Evolutionary conservation across 2,329 filamentous ascomycete species (phyloP).

Genomic region (Neonectria ditissima): DNA sequence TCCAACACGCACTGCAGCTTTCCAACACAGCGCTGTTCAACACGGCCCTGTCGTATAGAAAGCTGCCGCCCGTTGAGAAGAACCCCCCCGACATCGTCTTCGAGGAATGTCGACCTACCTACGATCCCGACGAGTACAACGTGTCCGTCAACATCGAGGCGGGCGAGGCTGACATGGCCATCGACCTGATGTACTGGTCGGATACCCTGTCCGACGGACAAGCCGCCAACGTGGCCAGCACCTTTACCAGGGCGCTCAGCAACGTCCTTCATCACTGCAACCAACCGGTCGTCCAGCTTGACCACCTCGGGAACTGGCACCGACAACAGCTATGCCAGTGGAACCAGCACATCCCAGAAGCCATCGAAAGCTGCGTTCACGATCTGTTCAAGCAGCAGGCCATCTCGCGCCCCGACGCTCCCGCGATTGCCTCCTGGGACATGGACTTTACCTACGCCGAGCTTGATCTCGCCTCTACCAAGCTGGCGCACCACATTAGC

Average conservation of each 20-base stretch:
- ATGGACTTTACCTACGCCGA: slow-evolving; percentile 31
- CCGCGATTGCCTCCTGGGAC: slow-evolving; percentile 38
- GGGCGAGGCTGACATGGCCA: slow-evolving; percentile 32
- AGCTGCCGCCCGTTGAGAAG: slow-evolving; percentile 25
- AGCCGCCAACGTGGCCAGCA: slow-evolving; percentile 33
- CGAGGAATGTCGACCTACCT: slow-evolving; percentile 39
- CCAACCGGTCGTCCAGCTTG: slow-evolving; percentile 18
- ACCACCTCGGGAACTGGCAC: slow-evolving; percentile 26
- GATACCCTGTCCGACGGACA: slow-evolving; percentile 35
- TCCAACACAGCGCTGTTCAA: slow-evolving; percentile 40
- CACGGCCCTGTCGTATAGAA: slow-evolving; percentile 41
- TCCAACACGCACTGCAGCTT: slow-evolving; percentile 39
- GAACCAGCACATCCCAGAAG: slow-evolving; percentile 25
- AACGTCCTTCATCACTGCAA: slow-evolving; percentile 33
- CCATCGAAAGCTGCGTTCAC: slow-evolving; percentile 31
- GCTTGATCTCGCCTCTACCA: slow-evolving; percentile 30
- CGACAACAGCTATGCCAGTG: slow-evolving; percentile 15
- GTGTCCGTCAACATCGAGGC: slow-evolving; percentile 39
- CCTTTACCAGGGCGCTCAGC: slow-evolving; percentile 33
- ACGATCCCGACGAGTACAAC: slow-evolving; percentile 40
- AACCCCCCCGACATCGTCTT: slow-evolving; percentile 32
- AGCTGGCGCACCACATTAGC: slow-evolving; percentile 24
- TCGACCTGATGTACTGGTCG: slow-evolving; percentile 42
- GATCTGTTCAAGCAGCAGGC: slow-evolving; percentile 27
- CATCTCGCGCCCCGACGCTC: neutral